Base-by-base conservation (phyloP, 495 filamentous ascomycete genomes). In the Hypoxylon rickii region DNA sequence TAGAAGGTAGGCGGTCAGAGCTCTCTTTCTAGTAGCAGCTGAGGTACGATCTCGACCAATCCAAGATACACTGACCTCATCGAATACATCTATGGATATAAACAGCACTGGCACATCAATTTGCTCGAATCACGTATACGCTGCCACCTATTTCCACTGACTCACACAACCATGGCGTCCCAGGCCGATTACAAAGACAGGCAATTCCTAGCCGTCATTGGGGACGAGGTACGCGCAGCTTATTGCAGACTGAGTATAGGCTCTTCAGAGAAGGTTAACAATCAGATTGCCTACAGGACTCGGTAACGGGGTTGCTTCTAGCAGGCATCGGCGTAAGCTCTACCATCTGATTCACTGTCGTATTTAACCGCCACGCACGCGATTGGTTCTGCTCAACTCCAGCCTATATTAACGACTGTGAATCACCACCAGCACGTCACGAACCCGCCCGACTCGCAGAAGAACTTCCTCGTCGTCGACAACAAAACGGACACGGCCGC, bases 381-480 rank as follows among this genome's bases (percentile, higher is more conserved):
- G 41, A 5, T 31, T 31, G 26, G 5, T 44, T 24, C 51, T 21
- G 7, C 12, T 31, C 17, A 22, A 64, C 55, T 31, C 44, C 33
- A 36, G 34, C 40, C 7, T 38, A 7, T 50, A 55, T 63, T 65
- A 41, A 54, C 24, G 15, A 16, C 17, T 22, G 37, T 24, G 17
- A 20, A 3, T 17, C 20, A 44, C 13, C n/a, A 16, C 15, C 31
- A 78, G 70, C 69, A 74, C 49, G 70, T 73, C 42, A 74, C 72
- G 5, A 55, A 73, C 29, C 67, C 88, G 8, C 90, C 93, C 11
- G 89, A 95, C 70, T 81, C 88, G 44, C 89, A 96, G 61, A 92
- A 95, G 73, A 99, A 97, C 79, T 99, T 96, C 78, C 84, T 99
- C 3, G 89, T 97, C 36, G 94, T 99, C 40, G 93, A 97, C 70